Evolutionary conservation across 768 basidiomycete species (phyloP).

Genomic region (Termitomyces sp.): DNA sequence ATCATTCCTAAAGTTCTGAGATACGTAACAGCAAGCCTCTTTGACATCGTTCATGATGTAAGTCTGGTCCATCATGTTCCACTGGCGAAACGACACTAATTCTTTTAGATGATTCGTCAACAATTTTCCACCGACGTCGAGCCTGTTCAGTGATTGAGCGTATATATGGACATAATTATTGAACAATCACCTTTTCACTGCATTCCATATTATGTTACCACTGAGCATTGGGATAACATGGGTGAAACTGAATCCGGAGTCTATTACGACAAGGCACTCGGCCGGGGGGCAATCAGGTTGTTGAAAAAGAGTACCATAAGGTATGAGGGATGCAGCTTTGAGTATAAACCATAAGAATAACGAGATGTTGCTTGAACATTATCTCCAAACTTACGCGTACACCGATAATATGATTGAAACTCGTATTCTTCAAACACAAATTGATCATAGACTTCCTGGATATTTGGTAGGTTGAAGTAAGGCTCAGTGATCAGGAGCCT

Average conservation of each 20-base stretch:
- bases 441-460: conserved; percentile 92
- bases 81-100: conserved; percentile 90
- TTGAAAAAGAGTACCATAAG: conserved; percentile 68
- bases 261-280: conserved; percentile 79
- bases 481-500: conserved; percentile 90
- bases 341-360: conserved; percentile 12
- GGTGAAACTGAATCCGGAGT: conserved; percentile 93
- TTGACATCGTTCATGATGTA: conserved; percentile 92
- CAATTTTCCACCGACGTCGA: conserved; percentile 94
- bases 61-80: conserved; percentile 98
- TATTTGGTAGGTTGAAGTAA: conserved; percentile 88
- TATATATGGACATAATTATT: conserved; percentile 2
- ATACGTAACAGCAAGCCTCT: conserved; percentile 86
- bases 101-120: conserved; percentile 95
- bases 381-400: conserved; percentile 58
- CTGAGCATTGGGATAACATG: conserved; percentile 83
- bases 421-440: conserved; percentile 97
- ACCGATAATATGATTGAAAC: conserved; percentile 76
- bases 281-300: conserved; percentile 45
- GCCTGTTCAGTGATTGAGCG: conserved; percentile 39
- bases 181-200: conserved; percentile 68
- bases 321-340: conserved; percentile 81
- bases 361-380: conserved; percentile 1
- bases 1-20: conserved; percentile 65
- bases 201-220: conserved; percentile 70